These are phyloP conservation scores for Xanthoceras sorbifolium DNA, from an alignment of 345 rosid species.

Conservation along the genomic window DNA sequence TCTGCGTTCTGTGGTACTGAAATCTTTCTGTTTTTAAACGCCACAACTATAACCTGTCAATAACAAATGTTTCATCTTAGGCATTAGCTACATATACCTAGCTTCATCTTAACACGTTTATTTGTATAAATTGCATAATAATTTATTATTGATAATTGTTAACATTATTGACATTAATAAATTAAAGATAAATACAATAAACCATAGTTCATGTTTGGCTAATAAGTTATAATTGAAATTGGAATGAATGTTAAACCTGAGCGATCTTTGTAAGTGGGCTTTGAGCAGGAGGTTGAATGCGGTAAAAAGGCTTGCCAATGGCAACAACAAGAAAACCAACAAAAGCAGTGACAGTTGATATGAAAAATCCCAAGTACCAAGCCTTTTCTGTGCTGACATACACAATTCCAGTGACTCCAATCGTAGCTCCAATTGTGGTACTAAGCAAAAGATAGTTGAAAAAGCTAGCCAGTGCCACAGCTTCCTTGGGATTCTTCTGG, in stretches of 20 bases:
- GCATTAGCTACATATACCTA: too few relatives aligned
- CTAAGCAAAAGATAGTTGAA: conserved; percentile 45
- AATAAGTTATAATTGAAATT: too few relatives aligned
- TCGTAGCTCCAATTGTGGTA: conserved; percentile 35
- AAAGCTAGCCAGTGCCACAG: conserved; percentile 40
- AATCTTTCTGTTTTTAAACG: conserved; percentile 42
- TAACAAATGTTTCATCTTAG: too few relatives aligned
- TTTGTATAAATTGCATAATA: too few relatives aligned
- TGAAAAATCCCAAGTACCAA: conserved; percentile 56
- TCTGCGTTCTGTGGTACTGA: conserved; percentile 37
- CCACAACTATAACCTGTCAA: conserved; percentile 38
- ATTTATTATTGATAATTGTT: too few relatives aligned
- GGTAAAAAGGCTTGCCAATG: conserved; percentile 49
- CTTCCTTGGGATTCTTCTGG: conserved; percentile 43
- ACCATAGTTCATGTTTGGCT: too few relatives aligned
- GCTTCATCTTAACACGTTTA: too few relatives aligned
- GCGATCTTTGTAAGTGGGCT: conserved; percentile 41
- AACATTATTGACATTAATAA: too few relatives aligned
- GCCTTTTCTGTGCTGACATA: conserved; percentile 33
- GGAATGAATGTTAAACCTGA: conserved; percentile 24
- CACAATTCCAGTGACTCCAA: conserved; percentile 56
- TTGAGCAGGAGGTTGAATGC: conserved; percentile 25
- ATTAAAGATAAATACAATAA: too few relatives aligned
- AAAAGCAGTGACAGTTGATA: conserved; percentile 33
- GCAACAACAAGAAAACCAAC: conserved; percentile 39